A percentile compares a stretch with the other conserved stretches of the same genome.
phyloP scores from a whole-genome alignment of 257 asterid genomes.

The Solanum paucissectum region DNA sequence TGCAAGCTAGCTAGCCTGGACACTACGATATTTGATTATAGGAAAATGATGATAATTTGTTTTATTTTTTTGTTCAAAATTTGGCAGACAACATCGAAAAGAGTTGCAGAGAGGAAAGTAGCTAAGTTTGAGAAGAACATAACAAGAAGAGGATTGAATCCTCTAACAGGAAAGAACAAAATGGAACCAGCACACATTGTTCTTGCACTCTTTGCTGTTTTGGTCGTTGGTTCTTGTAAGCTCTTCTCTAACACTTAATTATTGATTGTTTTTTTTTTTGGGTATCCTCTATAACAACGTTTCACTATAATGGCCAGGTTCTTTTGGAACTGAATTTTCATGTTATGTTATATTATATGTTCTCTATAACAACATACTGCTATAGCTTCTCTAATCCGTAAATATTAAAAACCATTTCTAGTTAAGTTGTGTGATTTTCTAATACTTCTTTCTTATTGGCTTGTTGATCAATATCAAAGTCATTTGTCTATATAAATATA shows the following conservation, averaged over 20 bases:
- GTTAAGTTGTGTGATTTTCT: background rate
- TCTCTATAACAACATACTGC: background rate
- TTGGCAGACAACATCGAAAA: conserved; percentile 65
- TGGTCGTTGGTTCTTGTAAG: conserved; percentile 70
- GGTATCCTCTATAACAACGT: background rate
- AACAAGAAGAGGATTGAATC: conserved; percentile 51
- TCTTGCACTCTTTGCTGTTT: conserved; percentile 63
- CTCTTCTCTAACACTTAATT: background rate
- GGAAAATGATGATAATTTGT: background rate
- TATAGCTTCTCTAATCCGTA: background rate
- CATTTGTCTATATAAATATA: background rate
- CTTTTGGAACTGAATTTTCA: background rate
- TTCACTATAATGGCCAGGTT: background rate
- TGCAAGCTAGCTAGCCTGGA: background rate
- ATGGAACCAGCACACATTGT: conserved; percentile 72
- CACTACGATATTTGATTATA: background rate
- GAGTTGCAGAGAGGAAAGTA: conserved; percentile 66
- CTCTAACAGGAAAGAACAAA: conserved; percentile 25
- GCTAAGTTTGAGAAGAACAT: conserved; percentile 86
- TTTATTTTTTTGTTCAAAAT: background rate
- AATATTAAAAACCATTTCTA: background rate
- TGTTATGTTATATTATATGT: background rate
- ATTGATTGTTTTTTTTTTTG: background rate
- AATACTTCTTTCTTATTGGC: background rate
- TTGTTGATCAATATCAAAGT: background rate